Conservation (phyloP, 2,329 filamentous ascomycete species). For the Arthrobotrys iridis region DNA sequence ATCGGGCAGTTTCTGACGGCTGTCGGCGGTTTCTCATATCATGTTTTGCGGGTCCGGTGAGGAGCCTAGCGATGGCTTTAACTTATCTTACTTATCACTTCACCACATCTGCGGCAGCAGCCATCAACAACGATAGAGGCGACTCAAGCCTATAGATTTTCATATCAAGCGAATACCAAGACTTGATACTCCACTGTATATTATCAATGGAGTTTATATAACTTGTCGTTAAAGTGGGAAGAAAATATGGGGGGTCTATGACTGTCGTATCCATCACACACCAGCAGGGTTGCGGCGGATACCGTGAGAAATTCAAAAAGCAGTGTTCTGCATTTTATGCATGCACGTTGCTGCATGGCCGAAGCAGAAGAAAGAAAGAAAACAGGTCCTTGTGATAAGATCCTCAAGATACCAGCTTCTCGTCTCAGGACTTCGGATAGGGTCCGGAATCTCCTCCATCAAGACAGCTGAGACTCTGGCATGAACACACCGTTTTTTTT, state of each 20-base stretch:
- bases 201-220: conserved; percentile 40
- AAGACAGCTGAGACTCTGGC: background rate
- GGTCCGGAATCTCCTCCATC: conserved; percentile 8
- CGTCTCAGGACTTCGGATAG: background rate
- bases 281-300: conserved; percentile 41
- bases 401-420: background rate
- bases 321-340: conserved; percentile 10
- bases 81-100: conserved; percentile 35
- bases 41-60: background rate
- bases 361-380: background rate
- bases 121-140: conserved; percentile 4
- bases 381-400: conserved; percentile 4
- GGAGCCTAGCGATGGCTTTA: conserved; percentile 8
- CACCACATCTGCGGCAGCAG: conserved; percentile 9
- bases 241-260: conserved; percentile 12
- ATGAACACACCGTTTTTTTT: conserved; percentile 3
- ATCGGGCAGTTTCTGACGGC: conserved; percentile 20
- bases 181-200: conserved; percentile 1
- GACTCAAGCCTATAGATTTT: conserved; percentile 17
- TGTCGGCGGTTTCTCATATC: conserved; percentile 31
- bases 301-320: conserved; percentile 8
- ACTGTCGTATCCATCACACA: background rate
- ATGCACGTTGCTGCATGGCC: conserved; percentile 6
- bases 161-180: conserved; percentile 24
- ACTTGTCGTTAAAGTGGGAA: background rate